Conservation (phyloP, 108 stramenopile genomes). For the Cyclotella atomus region DNA sequence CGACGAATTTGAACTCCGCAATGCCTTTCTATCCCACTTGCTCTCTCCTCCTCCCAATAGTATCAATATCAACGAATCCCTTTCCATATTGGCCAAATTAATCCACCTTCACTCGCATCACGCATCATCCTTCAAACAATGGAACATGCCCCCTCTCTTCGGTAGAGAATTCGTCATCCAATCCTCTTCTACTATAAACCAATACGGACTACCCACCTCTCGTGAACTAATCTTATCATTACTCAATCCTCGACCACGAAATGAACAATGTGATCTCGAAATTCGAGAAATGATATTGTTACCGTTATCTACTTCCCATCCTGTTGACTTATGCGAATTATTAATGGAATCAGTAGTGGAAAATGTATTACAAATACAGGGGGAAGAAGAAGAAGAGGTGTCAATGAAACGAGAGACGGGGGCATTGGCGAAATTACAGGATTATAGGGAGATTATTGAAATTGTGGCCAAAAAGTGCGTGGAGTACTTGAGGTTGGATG, state of each 20-base stretch:
- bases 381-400: constrained; percentile 32
- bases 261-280: constrained; percentile 15
- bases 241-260: constrained; percentile 24
- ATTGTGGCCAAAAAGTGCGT: constrained; percentile 21
- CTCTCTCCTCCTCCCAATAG: not conserved
- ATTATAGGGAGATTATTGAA: constrained; percentile 35
- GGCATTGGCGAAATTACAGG: constrained; percentile 31
- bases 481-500: not conserved
- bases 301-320: constrained; percentile 6
- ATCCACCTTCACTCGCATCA: not conserved
- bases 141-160: not conserved
- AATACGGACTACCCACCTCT: not conserved
- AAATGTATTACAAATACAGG: constrained; percentile 3
- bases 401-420: constrained; percentile 39
- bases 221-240: not conserved
- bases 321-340: constrained; percentile 6
- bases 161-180: constrained; percentile 3
- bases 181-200: no score
- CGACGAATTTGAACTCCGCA: not conserved
- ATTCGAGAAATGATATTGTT: constrained; percentile 33
- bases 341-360: constrained; percentile 7
- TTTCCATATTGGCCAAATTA: not conserved
- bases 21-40: not conserved
- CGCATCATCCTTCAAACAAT: no score
- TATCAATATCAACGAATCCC: no score